These are phyloP conservation scores for Syncephalastrum racemosum DNA, from an alignment of 371 early-diverging fungal species.

Conservation along the genomic window DNA sequence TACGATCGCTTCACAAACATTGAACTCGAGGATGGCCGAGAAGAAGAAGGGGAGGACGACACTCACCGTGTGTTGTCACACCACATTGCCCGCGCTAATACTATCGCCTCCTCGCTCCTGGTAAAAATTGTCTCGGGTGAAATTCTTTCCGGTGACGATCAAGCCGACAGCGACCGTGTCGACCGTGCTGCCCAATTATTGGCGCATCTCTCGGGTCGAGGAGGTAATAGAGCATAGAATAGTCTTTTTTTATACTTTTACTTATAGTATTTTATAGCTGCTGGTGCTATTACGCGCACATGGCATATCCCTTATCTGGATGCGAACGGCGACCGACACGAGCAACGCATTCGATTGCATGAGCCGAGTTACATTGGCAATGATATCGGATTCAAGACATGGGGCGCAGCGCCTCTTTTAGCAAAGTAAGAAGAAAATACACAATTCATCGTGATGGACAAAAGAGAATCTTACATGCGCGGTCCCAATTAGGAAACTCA, in stretches of 20 bases:
- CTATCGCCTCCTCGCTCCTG: conserved; percentile 17
- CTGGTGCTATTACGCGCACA: conserved; percentile 48
- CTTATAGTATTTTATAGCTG: conserved; percentile 20
- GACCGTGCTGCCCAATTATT: conserved; percentile 38
- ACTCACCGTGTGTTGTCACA: conserved; percentile 18
- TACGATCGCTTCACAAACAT: conserved; percentile 34
- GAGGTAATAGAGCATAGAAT: conserved; percentile 27
- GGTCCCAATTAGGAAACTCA: conserved; percentile 25
- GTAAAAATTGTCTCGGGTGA: conserved; percentile 33
- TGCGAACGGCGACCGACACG: conserved; percentile 25
- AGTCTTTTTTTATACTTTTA: too few species aligned
- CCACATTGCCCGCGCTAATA: conserved; percentile 29
- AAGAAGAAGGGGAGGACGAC: conserved; percentile 22
- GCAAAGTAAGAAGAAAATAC: conserved; percentile 39
- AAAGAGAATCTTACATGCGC: neutral
- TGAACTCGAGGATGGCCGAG: conserved; percentile 20
- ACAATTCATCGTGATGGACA: neutral
- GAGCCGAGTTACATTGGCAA: conserved; percentile 49
- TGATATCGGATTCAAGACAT: conserved; percentile 51
- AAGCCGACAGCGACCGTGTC: conserved; percentile 28
- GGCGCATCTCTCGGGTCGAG: conserved; percentile 51
- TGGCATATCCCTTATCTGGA: conserved; percentile 49
- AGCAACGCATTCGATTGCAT: conserved; percentile 30
- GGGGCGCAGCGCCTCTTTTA: conserved; percentile 51
- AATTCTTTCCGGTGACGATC: conserved; percentile 22